Percentiles rank a stretch among this genome's conserved stretches.
These are phyloP conservation scores for Aspergillus sojae DNA, from an alignment of 2,329 filamentous ascomycete genomes.

Conservation along the genomic window DNA sequence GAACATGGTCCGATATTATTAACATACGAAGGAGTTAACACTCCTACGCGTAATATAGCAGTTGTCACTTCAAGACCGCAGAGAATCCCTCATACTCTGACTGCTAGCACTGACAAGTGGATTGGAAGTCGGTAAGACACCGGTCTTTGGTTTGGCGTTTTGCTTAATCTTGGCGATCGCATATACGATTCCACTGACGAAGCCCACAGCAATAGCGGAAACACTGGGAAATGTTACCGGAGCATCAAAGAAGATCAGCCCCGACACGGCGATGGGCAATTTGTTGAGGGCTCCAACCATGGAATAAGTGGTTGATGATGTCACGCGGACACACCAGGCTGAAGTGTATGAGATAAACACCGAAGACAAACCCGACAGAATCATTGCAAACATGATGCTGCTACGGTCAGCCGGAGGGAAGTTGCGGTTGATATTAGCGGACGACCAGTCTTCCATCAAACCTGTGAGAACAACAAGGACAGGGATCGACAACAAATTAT, in stretches of 20 bases:
- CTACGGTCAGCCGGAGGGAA: slow-evolving; percentile 84
- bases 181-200: slow-evolving; percentile 90
- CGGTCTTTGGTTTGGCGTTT: slow-evolving; percentile 65
- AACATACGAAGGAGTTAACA: neutral
- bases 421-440: slow-evolving; percentile 78
- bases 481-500: slow-evolving; percentile 95
- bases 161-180: slow-evolving; percentile 84
- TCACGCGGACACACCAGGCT: slow-evolving; percentile 97
- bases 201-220: slow-evolving; percentile 87
- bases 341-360: slow-evolving; percentile 99
- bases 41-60: neutral
- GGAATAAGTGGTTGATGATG: slow-evolving; percentile 95
- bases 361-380: slow-evolving; percentile 88
- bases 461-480: slow-evolving; percentile 82
- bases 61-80: slow-evolving; percentile 62
- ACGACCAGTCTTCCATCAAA: slow-evolving; percentile 88
- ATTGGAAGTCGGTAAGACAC: slow-evolving; percentile 67
- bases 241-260: slow-evolving; percentile 92
- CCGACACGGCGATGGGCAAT: slow-evolving; percentile 89
- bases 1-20: neutral
- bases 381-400: slow-evolving; percentile 80
- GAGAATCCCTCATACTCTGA: slow-evolving; percentile 83
- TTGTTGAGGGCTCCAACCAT: slow-evolving; percentile 99
- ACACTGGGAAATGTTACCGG: slow-evolving; percentile 91
- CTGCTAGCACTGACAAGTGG: slow-evolving; percentile 85